phyloP scores from a whole-genome alignment of 179 eudicot species.

The Beta corolliflora region DNA sequence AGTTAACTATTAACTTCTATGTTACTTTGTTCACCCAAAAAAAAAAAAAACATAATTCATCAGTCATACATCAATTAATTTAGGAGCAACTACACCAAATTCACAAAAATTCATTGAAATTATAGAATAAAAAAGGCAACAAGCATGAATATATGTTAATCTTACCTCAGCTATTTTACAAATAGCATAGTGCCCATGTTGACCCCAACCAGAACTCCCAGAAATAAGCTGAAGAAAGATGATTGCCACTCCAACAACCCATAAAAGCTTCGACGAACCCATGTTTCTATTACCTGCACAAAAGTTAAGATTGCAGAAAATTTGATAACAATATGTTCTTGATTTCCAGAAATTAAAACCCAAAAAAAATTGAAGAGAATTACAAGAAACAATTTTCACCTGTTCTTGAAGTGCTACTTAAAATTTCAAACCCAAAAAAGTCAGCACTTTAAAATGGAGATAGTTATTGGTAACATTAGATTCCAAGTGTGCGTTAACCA shows the following conservation, averaged over 20 bases:
- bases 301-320: background rate
- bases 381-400: background rate
- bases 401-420: background rate
- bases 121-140: background rate
- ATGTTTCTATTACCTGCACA: slow-evolving; percentile 25
- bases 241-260: slow-evolving; percentile 35
- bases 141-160: background rate
- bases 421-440: slow-evolving; percentile 1
- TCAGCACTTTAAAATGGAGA: background rate
- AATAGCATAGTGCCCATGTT: slow-evolving; percentile 62
- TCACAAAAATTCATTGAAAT: background rate
- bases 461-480: too few species aligned
- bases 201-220: slow-evolving; percentile 65
- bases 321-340: background rate
- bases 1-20: background rate
- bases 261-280: slow-evolving; percentile 33
- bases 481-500: too few species aligned
- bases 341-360: background rate
- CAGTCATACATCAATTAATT: background rate
- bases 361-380: background rate
- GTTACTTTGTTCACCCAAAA: too few species aligned
- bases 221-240: slow-evolving; percentile 48
- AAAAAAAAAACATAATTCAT: background rate
- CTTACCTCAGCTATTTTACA: slow-evolving; percentile 81
- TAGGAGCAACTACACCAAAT: background rate